Evolutionary conservation across 495 filamentous ascomycete species (phyloP), one percentile per base, ranked within the genome.

Genomic region (Echria macrotheca): DNA sequence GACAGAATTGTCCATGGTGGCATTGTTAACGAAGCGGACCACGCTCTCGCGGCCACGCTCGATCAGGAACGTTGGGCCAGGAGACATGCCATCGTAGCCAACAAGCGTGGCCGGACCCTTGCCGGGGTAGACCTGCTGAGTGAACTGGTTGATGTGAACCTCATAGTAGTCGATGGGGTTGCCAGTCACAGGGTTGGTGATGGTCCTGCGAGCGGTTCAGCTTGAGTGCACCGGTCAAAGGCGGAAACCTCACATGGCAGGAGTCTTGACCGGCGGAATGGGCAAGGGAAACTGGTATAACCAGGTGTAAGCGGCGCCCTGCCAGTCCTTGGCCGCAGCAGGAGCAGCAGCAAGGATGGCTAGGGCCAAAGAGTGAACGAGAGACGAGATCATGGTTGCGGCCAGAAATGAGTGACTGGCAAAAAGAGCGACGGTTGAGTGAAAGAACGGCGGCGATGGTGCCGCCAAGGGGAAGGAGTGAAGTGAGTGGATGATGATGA

Each of bases 51-150:
- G 60, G 5, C 74, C 76, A 25, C 56, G 59, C n/a, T 61, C 50
- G 14, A 77, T 61, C 0, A 61, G 40, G 44, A 76, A 72, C 6
- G 72, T 78, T 0, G 77, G 76, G 2, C 77, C 77, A 1, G 77
- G 77, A 14, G 68, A 67, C 3, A 70, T 74, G 14, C 77, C 77
- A 55, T 81, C 69, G 44, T 78, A 80, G 0, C 75, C 77, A 17
- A 73, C 61, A 7, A 80, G 53, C 8, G 63, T 66, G 6, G 78
- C 68, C 3, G 64, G 53, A 3, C 64, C 64, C 7, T 75, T 69
- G 47, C 64, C 65, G 0, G 73, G 74, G 44, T 76, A 80, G 10
- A 77, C 57, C 40, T 71, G 60, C 19, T 68, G 46, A 19, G 66
- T 53, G 56, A 78, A 76, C 0, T 59, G 14, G 41, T 69, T 68